A percentile compares a stretch with the other conserved stretches of the same genome.
Conservation (phyloP, 306 rosid genomes). For the Mimosa bimucronata region DNA sequence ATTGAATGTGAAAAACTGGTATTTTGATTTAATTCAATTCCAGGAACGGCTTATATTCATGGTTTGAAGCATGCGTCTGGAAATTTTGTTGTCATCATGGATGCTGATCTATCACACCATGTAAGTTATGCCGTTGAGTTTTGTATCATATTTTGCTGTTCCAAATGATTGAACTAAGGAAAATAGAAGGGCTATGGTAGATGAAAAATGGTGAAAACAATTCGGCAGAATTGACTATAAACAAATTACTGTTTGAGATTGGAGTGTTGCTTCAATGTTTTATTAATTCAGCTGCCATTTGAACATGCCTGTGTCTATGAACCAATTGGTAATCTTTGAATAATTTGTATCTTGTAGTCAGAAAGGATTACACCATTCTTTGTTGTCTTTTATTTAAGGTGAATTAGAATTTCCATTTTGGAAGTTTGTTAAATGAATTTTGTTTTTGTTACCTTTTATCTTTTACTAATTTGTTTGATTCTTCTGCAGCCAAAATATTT, state of each 20-base stretch:
- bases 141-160: conserved; percentile 27
- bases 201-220: background rate
- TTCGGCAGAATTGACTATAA: background rate
- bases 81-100: conserved; percentile 92
- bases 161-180: background rate
- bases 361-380: background rate
- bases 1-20: conserved; percentile 14
- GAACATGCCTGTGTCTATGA: conserved; percentile 1
- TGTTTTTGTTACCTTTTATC: conserved; percentile 15
- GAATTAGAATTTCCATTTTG: background rate
- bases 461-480: conserved; percentile 38
- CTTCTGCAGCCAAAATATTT: conserved; percentile 89
- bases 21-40: conserved; percentile 43
- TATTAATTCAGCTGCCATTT: too few relatives aligned
- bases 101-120: conserved; percentile 94
- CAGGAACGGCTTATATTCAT: conserved; percentile 96
- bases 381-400: background rate
- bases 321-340: background rate
- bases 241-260: conserved; percentile 2
- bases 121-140: conserved; percentile 51
- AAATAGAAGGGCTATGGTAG: background rate
- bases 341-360: background rate
- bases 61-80: conserved; percentile 96
- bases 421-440: conserved; percentile 3
- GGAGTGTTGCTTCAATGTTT: background rate